These are phyloP conservation scores for Mortierella sp. DNA, from an alignment of 371 early-diverging fungal species.

Conservation along the genomic window DNA sequence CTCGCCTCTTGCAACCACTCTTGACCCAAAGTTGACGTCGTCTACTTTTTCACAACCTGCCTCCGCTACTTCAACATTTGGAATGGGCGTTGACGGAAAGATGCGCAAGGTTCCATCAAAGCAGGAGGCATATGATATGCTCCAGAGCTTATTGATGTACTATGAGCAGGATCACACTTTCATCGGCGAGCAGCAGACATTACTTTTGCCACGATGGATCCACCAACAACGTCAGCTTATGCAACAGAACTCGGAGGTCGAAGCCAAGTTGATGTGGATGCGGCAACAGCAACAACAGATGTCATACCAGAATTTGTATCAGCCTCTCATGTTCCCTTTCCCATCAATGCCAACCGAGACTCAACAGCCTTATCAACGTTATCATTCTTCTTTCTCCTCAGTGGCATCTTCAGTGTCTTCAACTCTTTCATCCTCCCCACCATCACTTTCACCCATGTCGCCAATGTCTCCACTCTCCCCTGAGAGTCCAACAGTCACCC, in stretches of 20 bases:
- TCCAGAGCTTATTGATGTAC: conserved; percentile 49
- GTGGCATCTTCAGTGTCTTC: conserved; percentile 13
- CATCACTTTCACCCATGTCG: conserved; percentile 25
- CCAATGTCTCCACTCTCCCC: conserved; percentile 28
- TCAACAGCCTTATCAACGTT: conserved; percentile 22
- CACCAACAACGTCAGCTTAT: conserved; percentile 54
- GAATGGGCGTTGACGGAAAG: conserved; percentile 52
- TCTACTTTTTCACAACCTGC: conserved; percentile 3
- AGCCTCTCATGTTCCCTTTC: conserved; percentile 19
- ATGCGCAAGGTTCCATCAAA: conserved; percentile 55
- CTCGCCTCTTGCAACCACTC: conserved; percentile 39
- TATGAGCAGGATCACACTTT: conserved; percentile 53
- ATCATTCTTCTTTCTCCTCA: conserved; percentile 33
- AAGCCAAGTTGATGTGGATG: conserved; percentile 40
- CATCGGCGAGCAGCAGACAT: conserved; percentile 50
- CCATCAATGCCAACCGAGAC: conserved; percentile 18
- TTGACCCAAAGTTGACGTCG: conserved; percentile 24
- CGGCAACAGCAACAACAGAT: conserved; percentile 30
- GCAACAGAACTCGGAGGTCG: conserved; percentile 35
- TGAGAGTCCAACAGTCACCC: conserved; percentile 25
- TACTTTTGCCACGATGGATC: conserved; percentile 55
- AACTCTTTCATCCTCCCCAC: conserved; percentile 21
- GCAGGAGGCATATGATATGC: conserved; percentile 52
- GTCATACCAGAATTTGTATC: conserved; percentile 1
- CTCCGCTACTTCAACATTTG: conserved; percentile 17